Evolutionary conservation across 768 basidiomycete genomes (phyloP).

Genomic region (Holtermannia corniformis): DNA sequence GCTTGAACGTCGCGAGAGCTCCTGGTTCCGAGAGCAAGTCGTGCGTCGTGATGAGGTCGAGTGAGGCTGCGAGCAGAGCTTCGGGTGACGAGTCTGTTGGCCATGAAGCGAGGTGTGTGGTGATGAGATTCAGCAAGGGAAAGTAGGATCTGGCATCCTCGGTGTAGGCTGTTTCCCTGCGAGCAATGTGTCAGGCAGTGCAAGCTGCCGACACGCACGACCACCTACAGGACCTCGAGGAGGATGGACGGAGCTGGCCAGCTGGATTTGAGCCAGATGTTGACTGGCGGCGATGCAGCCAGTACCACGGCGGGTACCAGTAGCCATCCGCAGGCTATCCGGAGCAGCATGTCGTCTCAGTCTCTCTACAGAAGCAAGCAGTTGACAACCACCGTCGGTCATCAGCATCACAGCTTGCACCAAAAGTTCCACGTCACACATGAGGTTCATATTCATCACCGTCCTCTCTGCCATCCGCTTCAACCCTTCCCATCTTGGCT

Average conservation of each 20-base stretch:
- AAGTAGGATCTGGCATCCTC: slow-evolving; percentile 70
- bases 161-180: slow-evolving; percentile 68
- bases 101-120: slow-evolving; percentile 39
- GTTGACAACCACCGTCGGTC: background rate
- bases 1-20: slow-evolving; percentile 53
- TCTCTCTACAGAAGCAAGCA: no score
- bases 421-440: background rate
- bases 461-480: background rate
- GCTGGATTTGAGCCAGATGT: slow-evolving; percentile 54
- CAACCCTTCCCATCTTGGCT: slow-evolving; percentile 1
- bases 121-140: slow-evolving; percentile 59
- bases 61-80: slow-evolving; percentile 36
- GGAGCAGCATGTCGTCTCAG: background rate
- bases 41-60: slow-evolving; percentile 17
- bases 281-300: slow-evolving; percentile 47
- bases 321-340: background rate
- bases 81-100: slow-evolving; percentile 35
- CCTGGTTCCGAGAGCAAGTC: slow-evolving; percentile 50
- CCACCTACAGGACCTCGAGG: slow-evolving; percentile 56
- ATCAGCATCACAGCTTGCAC: background rate
- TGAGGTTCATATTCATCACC: background rate
- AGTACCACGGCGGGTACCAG: background rate
- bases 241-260: slow-evolving; percentile 59
- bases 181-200: no score
- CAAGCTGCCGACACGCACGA: background rate